Evolutionary conservation across 805 yeast genomes (phyloP), one percentile per base, ranked within the genome.

Genomic region (Torulaspora gathmanii): DNA sequence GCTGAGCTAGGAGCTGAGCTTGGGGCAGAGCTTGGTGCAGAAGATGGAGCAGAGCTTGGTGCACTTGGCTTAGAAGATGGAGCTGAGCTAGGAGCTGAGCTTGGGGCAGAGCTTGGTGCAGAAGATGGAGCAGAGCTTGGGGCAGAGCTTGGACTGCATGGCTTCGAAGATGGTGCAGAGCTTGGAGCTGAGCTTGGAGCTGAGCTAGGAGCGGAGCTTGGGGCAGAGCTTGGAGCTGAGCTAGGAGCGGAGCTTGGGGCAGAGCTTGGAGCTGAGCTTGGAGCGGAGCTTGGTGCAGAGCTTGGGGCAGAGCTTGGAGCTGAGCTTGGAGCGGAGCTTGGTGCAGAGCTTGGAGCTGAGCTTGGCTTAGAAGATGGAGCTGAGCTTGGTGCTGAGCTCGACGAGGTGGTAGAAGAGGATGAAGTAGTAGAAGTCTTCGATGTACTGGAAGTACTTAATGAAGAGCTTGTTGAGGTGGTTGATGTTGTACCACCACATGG

Each of bases 401-500:
- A 8, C 3, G 20, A n/a, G 3, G 33, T 15, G 11, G 19, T 15
- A 15, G 33, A 11, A 30, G 12, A 19, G 11, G 29, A 26, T n/a
- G n/a, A n/a, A n/a, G n/a, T n/a, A n/a, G n/a, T n/a, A n/a, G n/a
- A n/a, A n/a, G n/a, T n/a, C n/a, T n/a, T n/a, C n/a, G n/a, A n/a
- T n/a, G n/a, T n/a, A n/a, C n/a, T n/a, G n/a, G n/a, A n/a, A n/a
- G n/a, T n/a, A n/a, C n/a, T n/a, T n/a, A n/a, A n/a, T n/a, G n/a
- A n/a, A n/a, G n/a, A n/a, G n/a, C n/a, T n/a, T n/a, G n/a, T n/a
- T n/a, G n/a, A n/a, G n/a, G n/a, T n/a, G n/a, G n/a, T n/a, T n/a
- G n/a, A n/a, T n/a, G n/a, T n/a, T n/a, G 25, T 10, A 4, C 34
- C 31, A 5, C 46, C 37, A 27, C 41, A 40, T 27, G 42, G 26